Evolutionary conservation across 176 grass and related monocot genomes (phyloP).

Genomic region (Dactylis glomerata): DNA sequence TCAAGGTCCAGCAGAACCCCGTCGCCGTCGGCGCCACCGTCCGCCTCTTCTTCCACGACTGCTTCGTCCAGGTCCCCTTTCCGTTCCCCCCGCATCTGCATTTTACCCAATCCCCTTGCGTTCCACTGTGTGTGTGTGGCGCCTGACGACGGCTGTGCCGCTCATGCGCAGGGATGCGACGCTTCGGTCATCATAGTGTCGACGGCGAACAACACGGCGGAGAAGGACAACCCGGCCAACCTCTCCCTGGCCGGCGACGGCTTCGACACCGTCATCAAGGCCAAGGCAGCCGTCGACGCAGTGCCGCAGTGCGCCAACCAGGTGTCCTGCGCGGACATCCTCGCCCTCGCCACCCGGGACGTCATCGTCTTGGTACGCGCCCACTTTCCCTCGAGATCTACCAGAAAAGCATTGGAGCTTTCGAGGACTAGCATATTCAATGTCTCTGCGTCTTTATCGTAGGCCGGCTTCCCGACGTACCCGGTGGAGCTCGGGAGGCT

Average conservation of each 20-base stretch:
- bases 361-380: constrained; percentile 60
- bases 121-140: background rate
- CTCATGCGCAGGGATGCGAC: constrained; percentile 59
- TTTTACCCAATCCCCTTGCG: background rate
- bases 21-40: constrained; percentile 64
- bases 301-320: constrained; percentile 60
- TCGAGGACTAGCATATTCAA: background rate
- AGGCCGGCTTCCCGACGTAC: constrained; percentile 79
- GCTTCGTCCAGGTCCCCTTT: constrained; percentile 63
- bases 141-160: background rate
- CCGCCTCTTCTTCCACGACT: constrained; percentile 96
- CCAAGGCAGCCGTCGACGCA: constrained; percentile 77
- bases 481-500: constrained; percentile 74
- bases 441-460: background rate
- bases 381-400: constrained; percentile 12
- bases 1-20: constrained; percentile 55
- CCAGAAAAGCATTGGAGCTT: constrained; percentile 10
- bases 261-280: constrained; percentile 91
- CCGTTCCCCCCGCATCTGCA: background rate
- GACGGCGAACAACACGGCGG: constrained; percentile 67
- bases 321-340: constrained; percentile 94
- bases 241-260: constrained; percentile 91
- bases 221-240: constrained; percentile 84
- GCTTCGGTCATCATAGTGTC: constrained; percentile 83
- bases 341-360: constrained; percentile 78